Evolutionary conservation across 2,329 filamentous ascomycete genomes (phyloP).

Genomic region (Pseudogymnoascus sp.): DNA sequence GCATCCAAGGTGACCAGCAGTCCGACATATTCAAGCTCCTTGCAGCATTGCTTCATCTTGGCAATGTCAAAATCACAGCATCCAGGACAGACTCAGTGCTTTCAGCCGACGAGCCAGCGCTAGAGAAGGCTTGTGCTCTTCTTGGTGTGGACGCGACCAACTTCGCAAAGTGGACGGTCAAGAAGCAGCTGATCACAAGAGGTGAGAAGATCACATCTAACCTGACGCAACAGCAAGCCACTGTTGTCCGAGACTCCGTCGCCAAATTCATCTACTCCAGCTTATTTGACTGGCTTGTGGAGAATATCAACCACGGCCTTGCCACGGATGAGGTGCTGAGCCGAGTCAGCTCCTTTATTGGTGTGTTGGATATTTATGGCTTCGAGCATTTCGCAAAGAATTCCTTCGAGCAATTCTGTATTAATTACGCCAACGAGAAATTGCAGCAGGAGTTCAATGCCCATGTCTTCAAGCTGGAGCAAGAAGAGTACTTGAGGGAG

Average conservation of each 20-base stretch:
- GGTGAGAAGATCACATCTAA: conserved; percentile 98
- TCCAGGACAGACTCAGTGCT: conserved; percentile 83
- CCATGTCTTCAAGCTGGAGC: conserved; percentile 97
- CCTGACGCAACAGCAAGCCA: conserved; percentile 83
- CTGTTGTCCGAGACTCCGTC: conserved; percentile 92
- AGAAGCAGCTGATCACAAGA: conserved; percentile 94
- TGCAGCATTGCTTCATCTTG: conserved; percentile 84
- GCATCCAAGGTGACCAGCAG: conserved; percentile 68
- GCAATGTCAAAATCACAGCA: conserved; percentile 92
- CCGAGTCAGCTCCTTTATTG: conserved; percentile 84
- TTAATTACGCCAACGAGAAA: conserved; percentile 99
- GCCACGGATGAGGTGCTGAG: conserved; percentile 81
- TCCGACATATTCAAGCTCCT: conserved; percentile 81
- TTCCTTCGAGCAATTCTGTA: conserved; percentile 99
- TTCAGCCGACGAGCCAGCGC: conserved; percentile 68
- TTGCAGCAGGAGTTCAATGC: conserved; percentile 98
- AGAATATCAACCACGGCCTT: conserved; percentile 85
- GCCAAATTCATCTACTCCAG: conserved; percentile 99
- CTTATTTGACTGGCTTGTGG: conserved; percentile 98
- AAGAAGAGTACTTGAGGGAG: conserved; percentile 93
- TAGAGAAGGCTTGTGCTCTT: conserved; percentile 74
- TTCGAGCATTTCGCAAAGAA: conserved; percentile 99
- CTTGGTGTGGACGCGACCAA: conserved; percentile 79
- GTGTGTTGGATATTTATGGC: conserved; percentile 97
- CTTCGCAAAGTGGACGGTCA: conserved; percentile 97